A percentile compares a stretch with the other conserved stretches of the same genome.
phyloP scores from a whole-genome alignment of 1,139 yeast genomes.

The Pneumocystis canis region DNA sequence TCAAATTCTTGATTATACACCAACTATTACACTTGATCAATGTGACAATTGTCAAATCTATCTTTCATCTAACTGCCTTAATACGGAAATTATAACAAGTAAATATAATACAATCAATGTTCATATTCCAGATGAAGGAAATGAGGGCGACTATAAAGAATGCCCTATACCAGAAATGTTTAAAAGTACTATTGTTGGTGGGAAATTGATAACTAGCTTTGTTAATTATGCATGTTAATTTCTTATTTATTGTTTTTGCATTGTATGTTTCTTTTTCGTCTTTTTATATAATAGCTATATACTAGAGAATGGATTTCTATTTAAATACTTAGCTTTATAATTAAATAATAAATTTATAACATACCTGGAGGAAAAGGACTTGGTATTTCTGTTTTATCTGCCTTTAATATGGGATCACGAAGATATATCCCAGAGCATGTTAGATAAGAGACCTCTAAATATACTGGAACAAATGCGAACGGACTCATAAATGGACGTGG shows the following conservation, averaged over 20 bases:
- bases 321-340: not conserved
- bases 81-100: conserved; percentile 65
- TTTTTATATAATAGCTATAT: conserved; percentile 82
- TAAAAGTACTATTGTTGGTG: conserved; percentile 41
- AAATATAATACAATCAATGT: conserved; percentile 74
- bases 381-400: conserved; percentile 91
- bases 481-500: conserved; percentile 90
- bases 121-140: conserved; percentile 51
- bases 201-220: conserved; percentile 35
- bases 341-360: not conserved
- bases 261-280: conserved; percentile 7
- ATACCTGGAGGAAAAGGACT: conserved; percentile 60
- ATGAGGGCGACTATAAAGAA: conserved; percentile 53
- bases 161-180: conserved; percentile 80
- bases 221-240: conserved; percentile 37
- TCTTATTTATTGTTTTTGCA: conserved; percentile 18
- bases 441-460: conserved; percentile 72
- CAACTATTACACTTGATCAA: conserved; percentile 75
- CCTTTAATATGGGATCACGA: conserved; percentile 94
- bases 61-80: conserved; percentile 54
- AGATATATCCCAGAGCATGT: conserved; percentile 92
- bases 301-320: conserved; percentile 72
- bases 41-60: conserved; percentile 75
- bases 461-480: conserved; percentile 82
- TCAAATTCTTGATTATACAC: conserved; percentile 67